Evolutionary conservation across 1,284 basidiomycete species (phyloP).

Genomic region (Ceratobasidium sp.): DNA sequence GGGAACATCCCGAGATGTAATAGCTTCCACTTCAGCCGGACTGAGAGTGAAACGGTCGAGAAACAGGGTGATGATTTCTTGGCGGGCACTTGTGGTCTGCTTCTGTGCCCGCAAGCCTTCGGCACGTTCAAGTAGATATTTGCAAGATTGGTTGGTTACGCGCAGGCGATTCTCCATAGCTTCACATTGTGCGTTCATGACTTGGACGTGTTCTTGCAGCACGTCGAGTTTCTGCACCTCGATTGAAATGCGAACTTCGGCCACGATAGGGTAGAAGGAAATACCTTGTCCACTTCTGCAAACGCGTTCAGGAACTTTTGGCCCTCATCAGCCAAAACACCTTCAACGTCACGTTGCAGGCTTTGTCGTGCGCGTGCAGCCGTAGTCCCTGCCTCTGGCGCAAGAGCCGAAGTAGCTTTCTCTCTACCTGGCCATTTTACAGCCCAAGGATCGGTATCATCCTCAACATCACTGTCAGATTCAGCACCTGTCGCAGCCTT

Average conservation of each 20-base stretch:
- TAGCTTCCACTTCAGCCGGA: conserved; percentile 73
- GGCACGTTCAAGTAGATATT: conserved; percentile 85
- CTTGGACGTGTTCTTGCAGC: conserved; percentile 75
- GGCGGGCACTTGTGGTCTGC: conserved; percentile 72
- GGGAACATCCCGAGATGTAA: conserved; percentile 81
- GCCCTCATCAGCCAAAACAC: conserved; percentile 80
- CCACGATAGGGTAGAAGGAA: neutral
- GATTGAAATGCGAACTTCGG: neutral
- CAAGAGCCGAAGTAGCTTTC: conserved; percentile 39
- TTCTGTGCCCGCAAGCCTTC: conserved; percentile 83
- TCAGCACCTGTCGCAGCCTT: conserved; percentile 40
- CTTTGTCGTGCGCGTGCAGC: conserved; percentile 78
- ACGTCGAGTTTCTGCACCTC: conserved; percentile 75
- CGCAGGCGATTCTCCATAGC: conserved; percentile 82
- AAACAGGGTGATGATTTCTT: conserved; percentile 82
- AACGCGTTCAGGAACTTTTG: conserved; percentile 84
- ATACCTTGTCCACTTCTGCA: conserved; percentile 85
- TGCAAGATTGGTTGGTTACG: conserved; percentile 81
- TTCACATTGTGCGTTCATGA: conserved; percentile 84
- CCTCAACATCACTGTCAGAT: conserved; percentile 52
- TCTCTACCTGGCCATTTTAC: conserved; percentile 49
- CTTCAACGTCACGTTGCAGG: conserved; percentile 85
- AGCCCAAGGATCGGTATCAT: conserved; percentile 53
- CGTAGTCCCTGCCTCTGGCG: conserved; percentile 53
- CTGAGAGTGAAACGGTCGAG: conserved; percentile 86